These are phyloP conservation scores for Forsythia viridissima DNA, from an alignment of 257 asterid genomes.

Conservation along the genomic window DNA sequence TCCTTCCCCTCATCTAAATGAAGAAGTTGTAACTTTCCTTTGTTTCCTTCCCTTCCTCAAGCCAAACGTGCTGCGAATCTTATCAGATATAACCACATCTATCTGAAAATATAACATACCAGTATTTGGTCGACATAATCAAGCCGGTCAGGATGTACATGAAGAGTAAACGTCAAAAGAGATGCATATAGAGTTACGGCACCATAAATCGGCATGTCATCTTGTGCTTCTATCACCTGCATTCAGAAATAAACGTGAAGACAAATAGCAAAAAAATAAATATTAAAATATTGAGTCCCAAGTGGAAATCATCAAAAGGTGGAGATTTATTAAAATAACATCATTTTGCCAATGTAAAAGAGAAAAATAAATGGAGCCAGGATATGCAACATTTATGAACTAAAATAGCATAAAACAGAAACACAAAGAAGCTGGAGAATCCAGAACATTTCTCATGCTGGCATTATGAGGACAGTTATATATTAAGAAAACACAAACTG, in stretches of 20 bases:
- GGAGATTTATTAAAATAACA: conserved; percentile 10
- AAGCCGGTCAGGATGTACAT: conserved; percentile 94
- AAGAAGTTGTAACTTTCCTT: background rate
- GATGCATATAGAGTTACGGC: conserved; percentile 90
- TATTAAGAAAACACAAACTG: conserved; percentile 14
- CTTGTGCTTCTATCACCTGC: conserved; percentile 99
- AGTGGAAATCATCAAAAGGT: conserved; percentile 1
- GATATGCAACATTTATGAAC: background rate
- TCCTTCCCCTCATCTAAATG: background rate
- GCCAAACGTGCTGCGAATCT: background rate
- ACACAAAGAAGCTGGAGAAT: conserved; percentile 2
- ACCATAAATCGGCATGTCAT: conserved; percentile 77
- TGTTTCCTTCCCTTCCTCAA: background rate
- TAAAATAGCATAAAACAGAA: conserved; percentile 13
- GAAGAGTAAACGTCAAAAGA: conserved; percentile 90
- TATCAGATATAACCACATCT: background rate
- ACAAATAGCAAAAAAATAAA: background rate
- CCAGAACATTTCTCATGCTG: background rate
- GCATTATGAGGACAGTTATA: background rate
- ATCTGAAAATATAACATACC: conserved; percentile 46
- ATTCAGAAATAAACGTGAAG: conserved; percentile 26
- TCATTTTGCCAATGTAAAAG: background rate
- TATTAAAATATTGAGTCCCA: conserved; percentile 7
- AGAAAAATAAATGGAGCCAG: conserved; percentile 4
- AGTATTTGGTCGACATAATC: conserved; percentile 95